Evolutionary conservation across 352 stramenopile genomes (phyloP), one percentile per base, ranked within the genome.

Genomic region (Globisporangium iwayamae): DNA sequence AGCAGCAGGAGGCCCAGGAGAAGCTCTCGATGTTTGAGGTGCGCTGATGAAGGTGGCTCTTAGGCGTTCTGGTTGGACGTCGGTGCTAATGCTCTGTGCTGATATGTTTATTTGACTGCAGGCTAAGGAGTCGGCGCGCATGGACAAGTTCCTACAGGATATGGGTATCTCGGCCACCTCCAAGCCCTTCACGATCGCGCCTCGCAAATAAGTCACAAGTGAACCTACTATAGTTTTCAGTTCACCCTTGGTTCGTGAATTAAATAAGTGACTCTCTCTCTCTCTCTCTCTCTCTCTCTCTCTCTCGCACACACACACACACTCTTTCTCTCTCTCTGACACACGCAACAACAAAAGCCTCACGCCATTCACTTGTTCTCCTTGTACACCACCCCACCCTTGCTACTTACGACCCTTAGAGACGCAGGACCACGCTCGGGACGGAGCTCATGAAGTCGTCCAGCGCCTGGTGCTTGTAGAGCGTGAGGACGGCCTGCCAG

Each of bases 81-180:
- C 16, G 18, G 22, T 32, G 2, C 9, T 25, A 38, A 18, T 51
- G 45, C n/a, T 30, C 4, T 47, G 14, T 47, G 14, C 7, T 3
- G 10, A n/a, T n/a, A 2, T 50, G 18, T 22, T 54, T 60, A 30
- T 34, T 34, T 30, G 16, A 5, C 55, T 30, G 36, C 45, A 90
- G 81, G 83, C 81, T 1, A 88, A 89, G 38, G 83, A 92, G 56
- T 73, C 74, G 3, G 83, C 79, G 16, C 73, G 83, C 5, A 92
- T 92, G 83, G 79, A 92, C 54, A 89, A 90, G 67, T 92, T 92
- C 38, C 62, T 92, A 22, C 63, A 73, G 25, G 81, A 89, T 28
- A 90, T 92, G 81, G 83, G 83, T 4, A 72, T 91, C 18, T 53
- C 73, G 13, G 65, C 67, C 38, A 66, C 57, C 9, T 70, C 75